Base-by-base conservation (phyloP, 768 basidiomycete genomes). In the Coprinopsis marcescibilis region DNA sequence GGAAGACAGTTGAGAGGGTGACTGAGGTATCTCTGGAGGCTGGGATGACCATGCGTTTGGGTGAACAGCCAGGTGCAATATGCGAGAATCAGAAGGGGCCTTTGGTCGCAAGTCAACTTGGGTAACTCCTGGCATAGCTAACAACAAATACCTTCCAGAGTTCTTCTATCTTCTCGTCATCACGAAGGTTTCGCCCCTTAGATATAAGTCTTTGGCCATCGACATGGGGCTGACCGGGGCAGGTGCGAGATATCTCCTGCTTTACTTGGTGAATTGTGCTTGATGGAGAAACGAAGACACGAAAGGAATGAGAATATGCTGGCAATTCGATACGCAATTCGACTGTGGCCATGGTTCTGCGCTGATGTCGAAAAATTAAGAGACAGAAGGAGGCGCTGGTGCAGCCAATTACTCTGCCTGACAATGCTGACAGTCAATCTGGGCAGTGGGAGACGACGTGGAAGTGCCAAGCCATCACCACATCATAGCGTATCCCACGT, bases 181-280 rank as follows among this genome's bases (percentile, higher is more conserved):
- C 81, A 19, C 59, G 65, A 29, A 90, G 67, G 57, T 72, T 71
- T 37, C 87, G 77, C 17, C 88, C 88, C 56, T 79, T 73, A 77
- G 81, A 87, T 47, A 90, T 81, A 48, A 90, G 71, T 48, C 83
- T 72, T 63, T 89, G 88, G 15, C 86, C 84, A n/a, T 80, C 78
- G 14, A 77, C 70, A 33, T 65, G 71, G 34, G 88, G 88, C 51
- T 68, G 71, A 20, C 88, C 88, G 14, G 71, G 62, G 57, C 88
- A 89, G 19, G 65, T 60, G 14, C 60, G 64, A 46, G 65, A 70
- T 54, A 90, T 89, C 61, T 78, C 74, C 47, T 73, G 68, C 66
- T 90, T 90, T 49, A 89, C 68, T 56, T 85, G 75, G 26, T 68
- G 65, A 30, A 90, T 68, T 13, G 78, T 78, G 43, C 70, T 70